Percentiles rank a stretch among this genome's conserved stretches.
These are phyloP conservation scores for Ophiostoma ips DNA, from an alignment of 2,329 filamentous ascomycete species.

Conservation along the genomic window DNA sequence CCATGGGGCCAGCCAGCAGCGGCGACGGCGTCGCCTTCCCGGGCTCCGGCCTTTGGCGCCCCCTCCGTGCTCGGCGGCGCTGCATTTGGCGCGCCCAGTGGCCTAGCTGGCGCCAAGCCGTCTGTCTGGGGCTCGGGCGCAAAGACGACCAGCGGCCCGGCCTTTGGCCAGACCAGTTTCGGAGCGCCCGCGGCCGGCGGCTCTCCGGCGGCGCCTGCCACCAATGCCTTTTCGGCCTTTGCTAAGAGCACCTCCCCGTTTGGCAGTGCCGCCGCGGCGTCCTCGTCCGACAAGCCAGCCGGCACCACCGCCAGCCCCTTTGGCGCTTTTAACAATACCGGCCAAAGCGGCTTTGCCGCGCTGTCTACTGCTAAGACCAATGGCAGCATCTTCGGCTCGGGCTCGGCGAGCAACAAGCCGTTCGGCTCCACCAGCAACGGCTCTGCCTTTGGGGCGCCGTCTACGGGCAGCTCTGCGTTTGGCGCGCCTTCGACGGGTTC, in stretches of 20 bases:
- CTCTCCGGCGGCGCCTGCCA: constrained; percentile 15
- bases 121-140: constrained; percentile 17
- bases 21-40: constrained; percentile 16
- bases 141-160: constrained; percentile 22
- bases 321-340: constrained; percentile 12
- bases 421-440: constrained; percentile 15
- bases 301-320: constrained; percentile 12
- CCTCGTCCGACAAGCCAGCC: constrained; percentile 8
- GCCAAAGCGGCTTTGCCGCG: constrained; percentile 36
- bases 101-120: constrained; percentile 21
- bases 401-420: constrained; percentile 19
- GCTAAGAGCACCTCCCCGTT: constrained; percentile 12
- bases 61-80: constrained; percentile 16
- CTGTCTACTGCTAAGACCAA: constrained; percentile 23
- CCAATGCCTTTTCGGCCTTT: constrained; percentile 15
- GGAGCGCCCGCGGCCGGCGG: constrained; percentile 23
- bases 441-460: constrained; percentile 11
- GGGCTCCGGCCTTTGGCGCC: constrained; percentile 34
- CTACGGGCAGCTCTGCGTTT: constrained; percentile 15
- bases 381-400: constrained; percentile 27
- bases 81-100: constrained; percentile 25
- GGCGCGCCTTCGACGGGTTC: constrained; percentile 13
- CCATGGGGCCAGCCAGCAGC: constrained; percentile 28
- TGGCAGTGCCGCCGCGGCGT: constrained; percentile 16
- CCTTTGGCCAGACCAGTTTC: constrained; percentile 43